Conservation (phyloP, 129 eudicot species). For the Calendula officinalis region DNA sequence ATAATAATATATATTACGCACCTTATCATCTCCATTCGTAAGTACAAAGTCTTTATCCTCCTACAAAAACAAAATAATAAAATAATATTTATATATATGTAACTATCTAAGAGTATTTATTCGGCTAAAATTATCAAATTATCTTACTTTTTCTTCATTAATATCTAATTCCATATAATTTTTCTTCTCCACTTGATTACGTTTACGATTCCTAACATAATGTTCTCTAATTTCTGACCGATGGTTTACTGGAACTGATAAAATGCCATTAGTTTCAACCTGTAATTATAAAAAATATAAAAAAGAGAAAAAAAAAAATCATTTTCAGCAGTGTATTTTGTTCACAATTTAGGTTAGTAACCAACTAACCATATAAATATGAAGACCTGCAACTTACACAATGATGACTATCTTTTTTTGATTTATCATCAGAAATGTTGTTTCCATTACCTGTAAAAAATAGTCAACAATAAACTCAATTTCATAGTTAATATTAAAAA, state of each 20-base stretch:
- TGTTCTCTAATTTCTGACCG: constrained; percentile 36
- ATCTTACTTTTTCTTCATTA: constrained; percentile 73
- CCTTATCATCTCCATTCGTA: constrained; percentile 77
- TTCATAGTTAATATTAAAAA: not conserved
- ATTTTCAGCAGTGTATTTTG: constrained; percentile 35
- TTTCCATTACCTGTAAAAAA: constrained; percentile 47
- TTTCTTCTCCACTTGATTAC: constrained; percentile 35
- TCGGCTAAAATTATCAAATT: not conserved
- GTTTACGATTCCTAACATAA: constrained; percentile 39
- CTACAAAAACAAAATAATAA: constrained; percentile 33
- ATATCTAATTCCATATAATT: constrained; percentile 50
- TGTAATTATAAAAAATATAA: constrained; percentile 35
- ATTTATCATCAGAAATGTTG: constrained; percentile 25
- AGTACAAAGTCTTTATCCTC: constrained; percentile 83
- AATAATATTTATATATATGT: not conserved
- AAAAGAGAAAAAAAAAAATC: constrained; percentile 29
- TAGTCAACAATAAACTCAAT: constrained; percentile 8
- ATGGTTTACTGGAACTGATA: constrained; percentile 41
- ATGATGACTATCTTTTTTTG: constrained; percentile 49
- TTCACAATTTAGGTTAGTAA: constrained; percentile 16
- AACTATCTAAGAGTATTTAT: not conserved
- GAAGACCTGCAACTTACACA: constrained; percentile 91
- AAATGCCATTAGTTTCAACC: constrained; percentile 66
- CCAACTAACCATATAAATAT: constrained; percentile 21
- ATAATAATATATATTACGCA: constrained; percentile 35